Conservation (phyloP, 345 rosid genomes). For the Triadica sebifera region DNA sequence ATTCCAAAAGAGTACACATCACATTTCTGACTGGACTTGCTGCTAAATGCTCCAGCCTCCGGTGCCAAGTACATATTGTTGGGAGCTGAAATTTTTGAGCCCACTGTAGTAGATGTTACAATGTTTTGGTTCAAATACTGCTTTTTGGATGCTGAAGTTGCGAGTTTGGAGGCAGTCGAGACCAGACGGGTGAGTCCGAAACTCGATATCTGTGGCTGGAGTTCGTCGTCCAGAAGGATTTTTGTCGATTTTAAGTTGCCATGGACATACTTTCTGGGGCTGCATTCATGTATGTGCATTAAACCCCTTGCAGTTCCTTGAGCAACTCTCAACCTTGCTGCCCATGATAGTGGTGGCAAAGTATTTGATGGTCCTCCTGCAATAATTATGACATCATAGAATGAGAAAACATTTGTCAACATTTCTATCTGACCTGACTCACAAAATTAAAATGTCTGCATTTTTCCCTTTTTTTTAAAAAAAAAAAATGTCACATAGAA, state of each 20-base stretch:
- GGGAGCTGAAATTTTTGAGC: constrained; percentile 45
- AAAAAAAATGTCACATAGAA: too few species aligned
- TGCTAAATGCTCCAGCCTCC: constrained; percentile 60
- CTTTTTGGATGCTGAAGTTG: constrained; percentile 44
- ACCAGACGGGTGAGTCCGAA: constrained; percentile 68
- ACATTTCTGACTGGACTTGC: constrained; percentile 74
- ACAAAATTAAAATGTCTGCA: too few species aligned
- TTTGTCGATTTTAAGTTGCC: constrained; percentile 83
- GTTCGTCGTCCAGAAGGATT: constrained; percentile 77
- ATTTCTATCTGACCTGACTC: neutral
- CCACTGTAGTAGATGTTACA: too few species aligned
- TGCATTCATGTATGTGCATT: constrained; percentile 70
- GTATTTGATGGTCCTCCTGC: constrained; percentile 55
- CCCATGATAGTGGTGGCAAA: constrained; percentile 60
- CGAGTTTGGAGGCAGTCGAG: constrained; percentile 40
- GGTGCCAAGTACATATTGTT: constrained; percentile 68
- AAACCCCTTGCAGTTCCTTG: constrained; percentile 91
- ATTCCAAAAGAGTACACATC: constrained; percentile 89
- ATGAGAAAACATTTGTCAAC: neutral
- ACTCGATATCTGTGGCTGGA: constrained; percentile 75
- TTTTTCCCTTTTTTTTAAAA: too few species aligned
- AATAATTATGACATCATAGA: constrained; percentile 3
- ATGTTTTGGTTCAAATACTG: constrained; percentile 42
- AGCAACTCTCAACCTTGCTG: constrained; percentile 70
- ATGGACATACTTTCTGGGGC: constrained; percentile 71